phyloP scores from a whole-genome alignment of 306 rosid genomes.

The Biancaea sappan region DNA sequence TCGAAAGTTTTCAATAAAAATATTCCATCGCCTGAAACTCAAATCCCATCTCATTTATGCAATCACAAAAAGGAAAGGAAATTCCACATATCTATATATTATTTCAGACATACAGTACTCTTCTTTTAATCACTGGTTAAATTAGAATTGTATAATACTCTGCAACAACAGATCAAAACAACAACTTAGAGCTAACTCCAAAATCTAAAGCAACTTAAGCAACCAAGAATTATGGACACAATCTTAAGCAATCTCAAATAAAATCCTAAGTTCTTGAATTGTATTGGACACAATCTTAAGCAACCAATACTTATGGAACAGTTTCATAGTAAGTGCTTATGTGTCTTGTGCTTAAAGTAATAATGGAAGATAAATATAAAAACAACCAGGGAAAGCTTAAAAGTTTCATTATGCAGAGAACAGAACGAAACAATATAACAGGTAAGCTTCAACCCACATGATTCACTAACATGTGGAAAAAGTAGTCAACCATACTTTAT shows the following conservation, averaged over 20 bases:
- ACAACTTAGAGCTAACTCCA: too few species aligned
- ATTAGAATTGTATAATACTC: too few species aligned
- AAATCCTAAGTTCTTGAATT: conserved; percentile 1
- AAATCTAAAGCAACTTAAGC: too few species aligned
- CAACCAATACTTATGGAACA: conserved; percentile 11
- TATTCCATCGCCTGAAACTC: too few species aligned
- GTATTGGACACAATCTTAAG: not conserved
- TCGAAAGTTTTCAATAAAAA: too few species aligned
- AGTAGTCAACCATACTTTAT: conserved; percentile 50
- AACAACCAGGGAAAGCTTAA: conserved; percentile 42
- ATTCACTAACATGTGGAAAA: conserved; percentile 51
- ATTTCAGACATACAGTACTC: too few species aligned
- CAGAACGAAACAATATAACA: conserved; percentile 36
- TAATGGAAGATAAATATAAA: conserved; percentile 52
- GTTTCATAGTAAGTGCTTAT: conserved; percentile 23
- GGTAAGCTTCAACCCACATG: conserved; percentile 44
- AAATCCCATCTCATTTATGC: too few species aligned
- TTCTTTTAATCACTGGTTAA: too few species aligned
- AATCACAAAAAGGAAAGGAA: too few species aligned
- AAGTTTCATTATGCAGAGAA: conserved; percentile 37
- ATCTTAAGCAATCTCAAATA: conserved; percentile 5
- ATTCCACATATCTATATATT: too few species aligned
- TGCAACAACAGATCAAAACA: too few species aligned
- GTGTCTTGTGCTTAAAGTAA: conserved; percentile 29
- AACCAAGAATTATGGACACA: too few species aligned